Evolutionary conservation across 352 stramenopile species (phyloP), one percentile per base, ranked within the genome.

Genomic region (Pythium myriotylum): DNA sequence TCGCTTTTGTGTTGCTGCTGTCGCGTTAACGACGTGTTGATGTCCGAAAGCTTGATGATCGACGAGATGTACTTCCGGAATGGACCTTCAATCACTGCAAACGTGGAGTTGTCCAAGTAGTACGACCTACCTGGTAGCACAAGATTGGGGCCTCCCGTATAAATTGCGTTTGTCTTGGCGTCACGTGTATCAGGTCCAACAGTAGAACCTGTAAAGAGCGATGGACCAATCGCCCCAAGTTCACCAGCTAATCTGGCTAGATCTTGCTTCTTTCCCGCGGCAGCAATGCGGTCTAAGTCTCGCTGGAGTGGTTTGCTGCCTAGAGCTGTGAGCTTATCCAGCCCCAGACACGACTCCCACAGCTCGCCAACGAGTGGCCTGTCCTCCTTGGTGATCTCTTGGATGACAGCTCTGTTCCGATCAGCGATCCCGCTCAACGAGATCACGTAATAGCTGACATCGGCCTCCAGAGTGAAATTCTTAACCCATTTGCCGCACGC

Each of bases 41-140:
- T 57, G 19, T 65, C 73, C 3, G 66, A 53, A 2, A 86, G 50
- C 39, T 64, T 72, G 32, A 86, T 19, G 6, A 86, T 51, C 20
- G 69, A 75, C 3, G 60, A 68, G 9, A 74, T 73, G 60, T 84
- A 86, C 20, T 37, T 22, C 35, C 67, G 66, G 40, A 75, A 65
- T 17, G 72, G 59, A 16, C 52, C 54, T 54, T 84, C 77, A 10
- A 82, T 39, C 27, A 58, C 50, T 2, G 43, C 26, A 17, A 81
- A 78, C 4, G 69, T 67, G n/a, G 65, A 39, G 19, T 65, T 56
- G 47, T 97, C 81, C 50, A 93, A 86, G 47, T 98, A 94, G 65
- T 98, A 97, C 62, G 96, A 92, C 40, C 81, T 70, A 62, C 95
- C 88, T 2, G 89, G 85, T 17, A 98, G 68, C 27, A 70, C 80